phyloP scores from a whole-genome alignment of 73 alveolate genomes.

The Paramecium biaurelia region DNA sequence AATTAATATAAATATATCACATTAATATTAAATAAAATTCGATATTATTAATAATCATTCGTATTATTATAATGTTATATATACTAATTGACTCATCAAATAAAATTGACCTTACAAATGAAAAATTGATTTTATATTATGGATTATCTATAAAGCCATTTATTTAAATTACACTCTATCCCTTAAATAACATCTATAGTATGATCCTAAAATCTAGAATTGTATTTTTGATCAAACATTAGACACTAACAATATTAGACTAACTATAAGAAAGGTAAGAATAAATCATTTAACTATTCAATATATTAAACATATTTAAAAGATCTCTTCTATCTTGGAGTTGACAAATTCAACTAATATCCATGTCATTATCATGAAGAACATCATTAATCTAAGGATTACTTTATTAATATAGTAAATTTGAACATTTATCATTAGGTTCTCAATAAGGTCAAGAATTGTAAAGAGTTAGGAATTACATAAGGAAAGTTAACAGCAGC shows the following conservation, averaged over 20 bases:
- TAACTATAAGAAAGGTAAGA: background rate
- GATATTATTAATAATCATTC: background rate
- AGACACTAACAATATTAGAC: background rate
- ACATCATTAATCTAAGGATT: background rate
- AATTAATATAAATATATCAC: background rate
- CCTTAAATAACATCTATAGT: background rate
- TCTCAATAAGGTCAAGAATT: background rate
- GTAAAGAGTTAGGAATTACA: background rate
- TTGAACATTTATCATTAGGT: background rate
- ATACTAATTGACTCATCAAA: background rate
- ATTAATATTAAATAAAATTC: background rate
- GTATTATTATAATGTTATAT: background rate
- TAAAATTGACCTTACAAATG: constrained; percentile 18
- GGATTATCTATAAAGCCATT: background rate
- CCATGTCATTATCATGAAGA: background rate
- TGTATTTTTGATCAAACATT: background rate
- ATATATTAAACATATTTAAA: background rate
- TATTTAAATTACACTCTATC: no score
- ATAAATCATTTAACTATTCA: background rate
- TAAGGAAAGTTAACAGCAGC: background rate
- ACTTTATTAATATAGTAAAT: background rate
- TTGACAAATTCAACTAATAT: background rate
- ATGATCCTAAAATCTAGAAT: background rate
- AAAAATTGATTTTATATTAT: background rate
- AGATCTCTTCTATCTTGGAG: background rate